Percentiles rank a stretch among this genome's conserved stretches.
These are phyloP conservation scores for Penicillium oxalicum DNA, from an alignment of 2,329 filamentous ascomycete species.

Conservation along the genomic window DNA sequence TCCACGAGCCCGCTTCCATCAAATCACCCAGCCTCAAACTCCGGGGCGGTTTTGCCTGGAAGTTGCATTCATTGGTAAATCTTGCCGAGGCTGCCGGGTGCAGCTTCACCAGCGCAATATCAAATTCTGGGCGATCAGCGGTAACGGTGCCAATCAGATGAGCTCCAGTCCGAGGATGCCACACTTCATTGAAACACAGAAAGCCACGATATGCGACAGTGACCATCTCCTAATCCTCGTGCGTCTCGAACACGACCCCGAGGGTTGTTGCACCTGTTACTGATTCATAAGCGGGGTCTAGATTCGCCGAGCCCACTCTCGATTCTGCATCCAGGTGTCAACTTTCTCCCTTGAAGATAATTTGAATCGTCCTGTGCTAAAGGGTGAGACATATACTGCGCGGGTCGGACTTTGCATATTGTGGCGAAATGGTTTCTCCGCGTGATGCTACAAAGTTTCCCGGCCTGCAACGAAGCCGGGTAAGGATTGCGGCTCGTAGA, in stretches of 20 bases:
- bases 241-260: too few species aligned
- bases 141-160: too few species aligned
- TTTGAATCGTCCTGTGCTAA: conserved; percentile 9
- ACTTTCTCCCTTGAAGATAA: conserved; percentile 5
- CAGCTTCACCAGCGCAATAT: conserved; percentile 7
- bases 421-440: conserved; percentile 4
- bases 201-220: too few species aligned
- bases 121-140: neutral
- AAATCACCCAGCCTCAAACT: neutral
- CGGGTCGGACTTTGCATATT: conserved; percentile 4
- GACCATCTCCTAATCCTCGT: too few species aligned
- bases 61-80: conserved; percentile 8
- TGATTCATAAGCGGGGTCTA: neutral
- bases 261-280: too few species aligned
- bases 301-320: conserved; percentile 4
- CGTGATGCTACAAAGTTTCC: conserved; percentile 11
- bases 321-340: conserved; percentile 9
- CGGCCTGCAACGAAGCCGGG: conserved; percentile 9
- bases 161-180: too few species aligned
- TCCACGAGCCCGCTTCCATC: conserved; percentile 7
- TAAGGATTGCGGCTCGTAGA: conserved; percentile 6
- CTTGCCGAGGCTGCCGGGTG: conserved; percentile 3
- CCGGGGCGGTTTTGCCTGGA: conserved; percentile 8
- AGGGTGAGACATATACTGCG: conserved; percentile 3
- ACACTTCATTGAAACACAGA: too few species aligned